phyloP scores from a whole-genome alignment of 1,284 basidiomycete genomes.

The Ceratobasidium sp. region DNA sequence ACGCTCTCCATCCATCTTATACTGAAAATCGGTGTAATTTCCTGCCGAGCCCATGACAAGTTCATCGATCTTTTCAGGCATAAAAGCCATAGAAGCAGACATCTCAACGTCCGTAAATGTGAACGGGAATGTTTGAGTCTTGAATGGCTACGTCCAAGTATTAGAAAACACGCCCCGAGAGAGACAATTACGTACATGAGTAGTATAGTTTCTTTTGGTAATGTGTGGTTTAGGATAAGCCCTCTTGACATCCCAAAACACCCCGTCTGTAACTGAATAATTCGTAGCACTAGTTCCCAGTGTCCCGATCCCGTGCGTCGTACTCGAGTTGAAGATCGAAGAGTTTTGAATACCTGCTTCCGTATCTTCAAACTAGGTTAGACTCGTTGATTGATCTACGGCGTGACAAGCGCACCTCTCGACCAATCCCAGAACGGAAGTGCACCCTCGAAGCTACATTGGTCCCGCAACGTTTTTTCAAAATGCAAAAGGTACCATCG shows the following conservation, averaged over 20 bases:
- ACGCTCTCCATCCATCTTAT: slow-evolving; percentile 36
- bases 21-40: slow-evolving; percentile 38
- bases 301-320: slow-evolving; percentile 29
- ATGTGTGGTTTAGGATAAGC: slow-evolving; percentile 38
- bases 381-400: neutral
- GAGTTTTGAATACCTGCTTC: slow-evolving; percentile 9
- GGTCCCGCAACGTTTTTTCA: neutral
- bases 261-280: slow-evolving; percentile 29
- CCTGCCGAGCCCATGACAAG: slow-evolving; percentile 28
- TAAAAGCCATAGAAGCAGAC: slow-evolving; percentile 11
- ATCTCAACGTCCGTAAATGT: slow-evolving; percentile 2
- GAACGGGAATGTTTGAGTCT: slow-evolving; percentile 35
- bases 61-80: neutral
- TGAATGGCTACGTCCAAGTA: slow-evolving; percentile 34
- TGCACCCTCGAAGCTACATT: slow-evolving; percentile 22
- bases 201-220: slow-evolving; percentile 16
- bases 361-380: neutral
- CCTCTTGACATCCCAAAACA: slow-evolving; percentile 20
- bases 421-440: slow-evolving; percentile 41
- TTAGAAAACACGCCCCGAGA: neutral
- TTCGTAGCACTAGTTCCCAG: neutral
- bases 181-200: neutral
- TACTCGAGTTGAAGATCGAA: slow-evolving; percentile 20
- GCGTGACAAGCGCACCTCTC: neutral
- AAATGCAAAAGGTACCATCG: slow-evolving; percentile 25